Evolutionary conservation across 208 protist species (phyloP).

Genomic region (Strigomonas galati): DNA sequence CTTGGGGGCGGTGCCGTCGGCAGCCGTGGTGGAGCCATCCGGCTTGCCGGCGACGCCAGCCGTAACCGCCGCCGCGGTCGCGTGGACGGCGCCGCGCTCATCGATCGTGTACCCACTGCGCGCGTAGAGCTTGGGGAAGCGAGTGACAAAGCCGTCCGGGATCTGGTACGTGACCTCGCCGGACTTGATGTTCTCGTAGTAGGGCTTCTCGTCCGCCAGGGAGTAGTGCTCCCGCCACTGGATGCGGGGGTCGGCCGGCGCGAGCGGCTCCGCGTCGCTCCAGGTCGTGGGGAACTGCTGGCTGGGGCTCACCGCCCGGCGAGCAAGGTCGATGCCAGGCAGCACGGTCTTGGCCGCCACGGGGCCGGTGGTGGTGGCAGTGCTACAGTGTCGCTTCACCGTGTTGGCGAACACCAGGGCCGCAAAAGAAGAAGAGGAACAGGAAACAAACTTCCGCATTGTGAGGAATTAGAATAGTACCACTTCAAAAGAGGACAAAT

Average conservation of each 20-base stretch:
- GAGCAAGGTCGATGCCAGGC: slow-evolving; percentile 51
- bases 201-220: slow-evolving; percentile 50
- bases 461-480: not conserved
- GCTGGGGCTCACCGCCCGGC: slow-evolving; percentile 37
- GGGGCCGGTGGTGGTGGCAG: not conserved
- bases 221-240: slow-evolving; percentile 76
- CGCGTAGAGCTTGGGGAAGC: slow-evolving; percentile 59
- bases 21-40: not conserved
- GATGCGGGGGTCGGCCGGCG: slow-evolving; percentile 48
- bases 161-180: slow-evolving; percentile 56
- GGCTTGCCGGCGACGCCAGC: slow-evolving; percentile 2
- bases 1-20: not conserved
- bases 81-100: slow-evolving; percentile 36
- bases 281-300: slow-evolving; percentile 55
- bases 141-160: slow-evolving; percentile 74
- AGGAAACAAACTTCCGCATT: no score
- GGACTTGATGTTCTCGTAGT: slow-evolving; percentile 75
- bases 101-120: slow-evolving; percentile 44
- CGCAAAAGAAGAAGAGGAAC: no score
- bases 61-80: not conserved
- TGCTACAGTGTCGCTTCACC: not conserved
- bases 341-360: slow-evolving; percentile 12
- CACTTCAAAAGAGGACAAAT: not conserved
- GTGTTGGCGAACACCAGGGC: no score
- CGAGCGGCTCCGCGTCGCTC: slow-evolving; percentile 35